Base-by-base conservation (phyloP, 495 filamentous ascomycete species). In the Glarea lozoyensis region DNA sequence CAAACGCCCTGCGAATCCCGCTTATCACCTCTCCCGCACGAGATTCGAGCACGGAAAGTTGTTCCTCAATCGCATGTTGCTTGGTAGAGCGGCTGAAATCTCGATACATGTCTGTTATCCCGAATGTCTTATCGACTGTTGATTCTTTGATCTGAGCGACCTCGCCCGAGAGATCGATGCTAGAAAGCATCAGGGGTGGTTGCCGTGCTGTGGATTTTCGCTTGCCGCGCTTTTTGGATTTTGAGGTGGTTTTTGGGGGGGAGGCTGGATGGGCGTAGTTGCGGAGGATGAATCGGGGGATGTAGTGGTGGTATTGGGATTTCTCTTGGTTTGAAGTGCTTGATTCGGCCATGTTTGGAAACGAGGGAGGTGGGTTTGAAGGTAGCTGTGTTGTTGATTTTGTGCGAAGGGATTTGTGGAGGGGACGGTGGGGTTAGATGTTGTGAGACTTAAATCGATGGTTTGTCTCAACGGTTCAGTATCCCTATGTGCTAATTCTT, bases 241-340 rank as follows among this genome's bases (percentile, higher is more conserved):
- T 31, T 1, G 25, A 27, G 36, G 33, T 4, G 30, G 7, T 11
- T 15, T 15, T 35, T 27, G 34, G 18, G 25, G 13, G 27, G 15
- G 38, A 20, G 20, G 16, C 19, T 24, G 19, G 48, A 37, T 50
- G 48, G 10, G 42, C 34, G 31, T 33, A 50, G 29, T 50, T 50
- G 24, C 42, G 41, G 3, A 50, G 37, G 24, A 50, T 40, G 35
- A 50, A 50, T 13, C 37, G 48, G n/a, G 48, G 48, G 37, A 50
- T 46, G 29, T 40, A 50, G 27, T 50, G 48, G 15, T 50, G 48
- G 32, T 50, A 50, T 42, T 48, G 45, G 11, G 45, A 41, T 19
- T 35, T 48, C 29, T 44, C 42, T 44, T 22, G 5, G 29, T 15
- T 22, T 2, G 30, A 5, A 22, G 31, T n/a, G 1, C 16, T 36